phyloP scores from a whole-genome alignment of 202 grass and related monocot species.

The Schoenoplectus tabernaemontani region DNA sequence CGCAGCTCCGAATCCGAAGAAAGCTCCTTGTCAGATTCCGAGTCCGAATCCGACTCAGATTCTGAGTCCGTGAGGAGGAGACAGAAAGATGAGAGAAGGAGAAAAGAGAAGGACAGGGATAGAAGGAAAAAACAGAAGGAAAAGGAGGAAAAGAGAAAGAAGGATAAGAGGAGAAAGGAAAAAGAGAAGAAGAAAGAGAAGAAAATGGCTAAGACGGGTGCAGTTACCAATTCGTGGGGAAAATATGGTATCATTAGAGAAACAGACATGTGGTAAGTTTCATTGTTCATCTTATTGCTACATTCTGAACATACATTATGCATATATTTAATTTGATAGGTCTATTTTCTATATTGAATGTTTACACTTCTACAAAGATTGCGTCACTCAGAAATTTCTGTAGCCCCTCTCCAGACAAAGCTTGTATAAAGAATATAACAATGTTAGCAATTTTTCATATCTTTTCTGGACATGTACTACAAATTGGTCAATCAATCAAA shows the following conservation, averaged over 20 bases:
- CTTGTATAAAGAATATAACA: background rate
- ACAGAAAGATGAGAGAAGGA: conserved; percentile 14
- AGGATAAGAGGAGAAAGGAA: conserved; percentile 31
- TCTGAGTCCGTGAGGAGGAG: conserved; percentile 31
- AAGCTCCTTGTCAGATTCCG: conserved; percentile 38
- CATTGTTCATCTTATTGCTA: background rate
- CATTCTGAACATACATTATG: background rate
- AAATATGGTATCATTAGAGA: conserved; percentile 91
- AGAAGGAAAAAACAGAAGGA: conserved; percentile 16
- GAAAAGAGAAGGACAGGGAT: conserved; percentile 15
- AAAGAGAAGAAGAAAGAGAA: conserved; percentile 54
- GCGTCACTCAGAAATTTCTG: background rate
- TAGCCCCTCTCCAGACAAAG: background rate
- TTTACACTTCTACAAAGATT: background rate
- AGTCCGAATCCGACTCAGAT: conserved; percentile 39
- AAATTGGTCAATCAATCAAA: background rate
- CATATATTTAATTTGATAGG: background rate
- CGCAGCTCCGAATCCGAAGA: conserved; percentile 54
- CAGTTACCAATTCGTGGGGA: conserved; percentile 93
- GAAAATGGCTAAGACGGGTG: conserved; percentile 53
- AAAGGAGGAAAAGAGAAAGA: conserved; percentile 25
- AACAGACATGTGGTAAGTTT: conserved; percentile 86
- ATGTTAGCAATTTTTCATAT: background rate
- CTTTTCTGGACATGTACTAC: background rate
- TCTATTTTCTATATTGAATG: background rate